phyloP scores from a whole-genome alignment of 495 filamentous ascomycete species.

The Oidiodendron maius region DNA sequence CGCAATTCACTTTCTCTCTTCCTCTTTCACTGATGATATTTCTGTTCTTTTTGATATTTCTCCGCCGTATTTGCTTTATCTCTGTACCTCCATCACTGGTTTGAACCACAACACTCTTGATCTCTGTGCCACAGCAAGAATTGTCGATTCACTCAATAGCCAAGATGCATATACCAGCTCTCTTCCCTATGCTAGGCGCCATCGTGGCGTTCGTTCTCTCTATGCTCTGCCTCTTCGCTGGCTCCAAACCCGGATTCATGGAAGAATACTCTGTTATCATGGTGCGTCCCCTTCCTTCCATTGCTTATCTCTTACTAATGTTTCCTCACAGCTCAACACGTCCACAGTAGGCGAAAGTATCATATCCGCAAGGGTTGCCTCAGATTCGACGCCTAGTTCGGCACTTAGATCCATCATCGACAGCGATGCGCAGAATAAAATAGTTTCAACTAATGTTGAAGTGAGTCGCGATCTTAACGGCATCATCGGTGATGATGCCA shows the following conservation, averaged over 20 bases:
- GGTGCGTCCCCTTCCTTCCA: slow-evolving; percentile 35
- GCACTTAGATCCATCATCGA: slow-evolving; percentile 17
- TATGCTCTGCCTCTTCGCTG: slow-evolving; percentile 67
- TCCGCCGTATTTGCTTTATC: no score
- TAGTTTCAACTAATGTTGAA: slow-evolving; percentile 29
- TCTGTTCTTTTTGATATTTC: no score
- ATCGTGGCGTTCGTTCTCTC: slow-evolving; percentile 61
- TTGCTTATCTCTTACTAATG: slow-evolving; percentile 5
- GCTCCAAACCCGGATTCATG: slow-evolving; percentile 52
- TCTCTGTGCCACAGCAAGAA: no score
- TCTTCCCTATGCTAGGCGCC: slow-evolving; percentile 20
- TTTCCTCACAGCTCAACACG: slow-evolving; percentile 49
- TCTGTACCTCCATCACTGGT: no score
- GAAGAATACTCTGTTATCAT: slow-evolving; percentile 60
- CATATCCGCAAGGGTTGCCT: slow-evolving; percentile 23
- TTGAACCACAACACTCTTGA: no score
- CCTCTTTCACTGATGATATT: no score
- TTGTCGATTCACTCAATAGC: background rate
- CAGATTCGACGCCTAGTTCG: slow-evolving; percentile 20
- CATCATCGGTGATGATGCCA: slow-evolving; percentile 34
- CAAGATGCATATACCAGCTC: slow-evolving; percentile 16
- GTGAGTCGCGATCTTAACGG: slow-evolving; percentile 28
- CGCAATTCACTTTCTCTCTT: no score
- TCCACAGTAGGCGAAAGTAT: slow-evolving; percentile 52
- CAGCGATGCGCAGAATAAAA: slow-evolving; percentile 29